Base-by-base conservation (phyloP, 2,329 filamentous ascomycete genomes). In the Talaromyces sp. region DNA sequence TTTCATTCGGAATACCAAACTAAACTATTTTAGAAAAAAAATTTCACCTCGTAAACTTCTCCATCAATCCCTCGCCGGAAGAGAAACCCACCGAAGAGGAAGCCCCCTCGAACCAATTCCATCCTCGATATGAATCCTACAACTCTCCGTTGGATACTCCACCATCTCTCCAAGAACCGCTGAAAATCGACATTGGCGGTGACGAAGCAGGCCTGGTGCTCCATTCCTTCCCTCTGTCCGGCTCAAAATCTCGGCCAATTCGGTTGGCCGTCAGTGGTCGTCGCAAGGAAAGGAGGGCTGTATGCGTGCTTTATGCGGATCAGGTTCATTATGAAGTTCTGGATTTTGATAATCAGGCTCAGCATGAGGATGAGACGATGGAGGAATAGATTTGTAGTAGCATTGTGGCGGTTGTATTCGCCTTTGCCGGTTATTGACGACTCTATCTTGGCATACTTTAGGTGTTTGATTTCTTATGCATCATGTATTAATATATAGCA, bases 221-320 rank as follows among this genome's bases (percentile, higher is more conserved):
- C 27, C 82, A 85, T 66, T 70, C 73, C 0, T 85, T 86, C 63
- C 62, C 71, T 3, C 57, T 68, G 3, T 68, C 75, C 57, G 75
- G 74, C 1, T 68, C 73, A 7, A 84, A 84, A 46, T 64, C 70
- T 60, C 74, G 70, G 48, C 83, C 84, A 0, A 60, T 79, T 24
- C 74, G 73, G 59, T 64, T 87, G 7, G 75, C 83, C 35, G 79
- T 85, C 2, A 86, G 86, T 65, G 84, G 83, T 21, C 73, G 83
- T 12, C 73, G 83, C 11, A 79, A 79, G 59, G 80, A 79, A 0
- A 74, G 83, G 63, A 71, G 81, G 61, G 79, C 81, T 3, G 74
- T 83, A 21, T 79, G 83, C 57, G 80, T 86, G 29, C 67, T 86
- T 62, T 84, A 83, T 51, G 76, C 80, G 29, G 80, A 83, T 67